Evolutionary conservation across 2,329 filamentous ascomycete genomes (phyloP), one percentile per base, ranked within the genome.

Genomic region (Stachybotrys chartarum): DNA sequence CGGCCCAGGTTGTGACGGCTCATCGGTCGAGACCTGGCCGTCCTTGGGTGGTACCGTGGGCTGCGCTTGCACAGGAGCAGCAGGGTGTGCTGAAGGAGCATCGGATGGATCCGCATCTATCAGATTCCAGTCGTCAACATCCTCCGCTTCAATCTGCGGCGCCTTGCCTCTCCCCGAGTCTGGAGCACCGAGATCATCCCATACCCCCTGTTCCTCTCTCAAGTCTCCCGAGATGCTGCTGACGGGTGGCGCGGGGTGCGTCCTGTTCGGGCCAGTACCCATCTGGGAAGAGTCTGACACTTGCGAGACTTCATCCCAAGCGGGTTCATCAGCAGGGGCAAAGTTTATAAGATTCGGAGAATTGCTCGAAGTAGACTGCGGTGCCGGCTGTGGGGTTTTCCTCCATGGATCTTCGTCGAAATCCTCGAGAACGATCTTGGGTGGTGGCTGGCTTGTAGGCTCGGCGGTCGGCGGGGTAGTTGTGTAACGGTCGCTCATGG

Each of bases 111-210:
- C 76, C 18, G 71, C 63, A 45, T 81, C 79, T 51, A 81, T 75
- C 54, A 82, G 56, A 54, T 77, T 81, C 79, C 79, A 82, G 45
- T 77, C 78, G 6, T 80, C 75, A 30, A 61, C 31, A n/a, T 65
- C 58, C 1, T 50, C 53, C 1, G 62, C 57, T 5, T 61, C 55
- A 11, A 57, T 50, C n/a, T 50, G 58, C 4, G 64, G 59, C 1
- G 69, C 68, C 30, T 68, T 73, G 3, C 63, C 69, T 55, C 79
- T 81, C 8, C 16, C 45, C 1, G 70, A 76, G 30, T 70, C 69
- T 6, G 64, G 54, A 0, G 65, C 61, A 6, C 69, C 70, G 12
- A 77, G 54, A 44, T 80, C 79, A 53, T 80, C 77, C 80, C 80
- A 82, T 0, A 75, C 75, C 57, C 80, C 69, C 3, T 72, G 69